Evolutionary conservation across 805 yeast species (phyloP), one percentile per base, ranked within the genome.

Genomic region (Priceomyces carsonii): DNA sequence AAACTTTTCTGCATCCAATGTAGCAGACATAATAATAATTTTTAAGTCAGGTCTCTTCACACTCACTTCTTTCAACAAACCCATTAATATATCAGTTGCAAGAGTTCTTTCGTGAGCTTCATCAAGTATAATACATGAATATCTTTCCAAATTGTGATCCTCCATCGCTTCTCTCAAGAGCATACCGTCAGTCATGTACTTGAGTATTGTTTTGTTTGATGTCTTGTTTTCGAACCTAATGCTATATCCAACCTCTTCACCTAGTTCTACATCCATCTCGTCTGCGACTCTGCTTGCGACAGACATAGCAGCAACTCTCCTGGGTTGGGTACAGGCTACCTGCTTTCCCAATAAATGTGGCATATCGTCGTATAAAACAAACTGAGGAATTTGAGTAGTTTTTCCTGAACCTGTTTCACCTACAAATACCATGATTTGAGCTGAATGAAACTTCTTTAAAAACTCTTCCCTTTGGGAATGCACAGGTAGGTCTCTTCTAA

Each of bases 361-460:
- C 75, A 91, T 76, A 50, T 90, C 98, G 58, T 93, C 97, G 52
- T 78, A 88, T 32, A 82, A 67, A 15, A 91, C 96, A 63, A 90
- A 93, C 64, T 91, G 99, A 3, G 99, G 98, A 44, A 91, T 90
- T 67, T 91, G 99, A 1, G 99, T 91, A 17, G 98, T 91, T 63
- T 91, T 91, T 77, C 99, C 99, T 19, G 96, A 88, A 69, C 99
- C 99, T 4, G 99, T 91, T 60, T 91, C 99, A 71, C 99, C 99
- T 34, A 93, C 98, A 62, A 93, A 88, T 23, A 91, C 98, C 95
- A 93, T 85, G 57, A 91, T 85, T 64, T 91, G 99, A 24, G 91
- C 80, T 14, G 75, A 66, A 44, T 91, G 98, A 63, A 84, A 93
- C 39, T 86, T 79, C 45, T 75, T 72, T 39, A 93, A 73, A 59